Conservation (phyloP, 148 eudicot species). For the Rhododendron ovatum region DNA sequence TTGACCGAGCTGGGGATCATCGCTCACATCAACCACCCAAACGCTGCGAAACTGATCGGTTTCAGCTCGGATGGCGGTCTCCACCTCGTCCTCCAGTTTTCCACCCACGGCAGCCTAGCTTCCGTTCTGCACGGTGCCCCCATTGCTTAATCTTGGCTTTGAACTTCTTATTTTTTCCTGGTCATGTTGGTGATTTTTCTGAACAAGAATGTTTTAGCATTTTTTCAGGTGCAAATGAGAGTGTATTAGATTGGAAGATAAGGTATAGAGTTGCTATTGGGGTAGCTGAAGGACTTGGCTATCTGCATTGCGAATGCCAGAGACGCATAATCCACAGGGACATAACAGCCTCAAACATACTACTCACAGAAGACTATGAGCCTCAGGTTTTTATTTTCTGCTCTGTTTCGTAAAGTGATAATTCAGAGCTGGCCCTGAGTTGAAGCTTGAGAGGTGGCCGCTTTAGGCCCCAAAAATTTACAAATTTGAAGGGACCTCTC, state of each 20-base stretch:
- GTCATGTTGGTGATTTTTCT: not conserved
- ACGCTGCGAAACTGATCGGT: constrained; percentile 70
- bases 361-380: constrained; percentile 63
- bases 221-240: constrained; percentile 46
- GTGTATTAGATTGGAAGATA: constrained; percentile 47
- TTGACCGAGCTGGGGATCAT: constrained; percentile 89
- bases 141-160: not conserved
- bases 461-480: no score
- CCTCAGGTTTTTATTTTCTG: constrained; percentile 50
- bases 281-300: constrained; percentile 78
- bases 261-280: constrained; percentile 74
- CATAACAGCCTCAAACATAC: constrained; percentile 85
- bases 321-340: constrained; percentile 93
- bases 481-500: no score
- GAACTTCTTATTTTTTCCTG: not conserved
- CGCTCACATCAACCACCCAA: constrained; percentile 88
- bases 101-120: constrained; percentile 70
- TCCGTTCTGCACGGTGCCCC: constrained; percentile 62
- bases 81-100: constrained; percentile 77
- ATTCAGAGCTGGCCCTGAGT: no score
- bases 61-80: constrained; percentile 68
- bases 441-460: no score
- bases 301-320: constrained; percentile 76
- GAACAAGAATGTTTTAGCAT: not conserved
- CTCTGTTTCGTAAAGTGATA: not conserved